A percentile compares a stretch with the other conserved stretches of the same genome.
Conservation (phyloP, 441 rosid genomes). For the Gossypium armourianum region DNA sequence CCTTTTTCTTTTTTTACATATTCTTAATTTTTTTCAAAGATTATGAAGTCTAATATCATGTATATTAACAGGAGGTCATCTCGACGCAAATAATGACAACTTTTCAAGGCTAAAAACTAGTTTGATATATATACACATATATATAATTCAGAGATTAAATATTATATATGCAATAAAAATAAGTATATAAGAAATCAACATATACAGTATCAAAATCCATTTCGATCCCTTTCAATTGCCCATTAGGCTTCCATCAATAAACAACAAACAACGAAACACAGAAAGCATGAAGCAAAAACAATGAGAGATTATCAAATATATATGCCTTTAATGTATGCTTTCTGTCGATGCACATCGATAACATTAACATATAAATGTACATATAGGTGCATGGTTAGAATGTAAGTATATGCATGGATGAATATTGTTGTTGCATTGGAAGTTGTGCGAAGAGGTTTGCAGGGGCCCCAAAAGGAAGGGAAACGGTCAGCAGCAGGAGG, state of each 20-base stretch:
- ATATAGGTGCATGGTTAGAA: neutral
- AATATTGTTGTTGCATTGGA: neutral
- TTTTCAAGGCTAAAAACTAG: neutral
- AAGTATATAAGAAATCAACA: neutral
- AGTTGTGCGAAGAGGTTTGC: neutral
- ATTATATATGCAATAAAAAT: neutral
- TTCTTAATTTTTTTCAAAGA: neutral
- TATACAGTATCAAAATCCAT: neutral
- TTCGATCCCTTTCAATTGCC: neutral
- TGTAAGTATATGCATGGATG: neutral
- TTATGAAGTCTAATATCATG: neutral
- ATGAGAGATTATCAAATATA: neutral
- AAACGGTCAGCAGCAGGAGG: neutral
- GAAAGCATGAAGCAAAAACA: neutral
- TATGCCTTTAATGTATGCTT: neutral
- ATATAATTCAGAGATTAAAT: neutral
- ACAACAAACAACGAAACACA: neutral
- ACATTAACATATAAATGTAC: neutral
- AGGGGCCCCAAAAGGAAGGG: slow-evolving; percentile 1
- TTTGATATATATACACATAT: neutral
- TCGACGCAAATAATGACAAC: neutral
- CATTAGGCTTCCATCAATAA: no score
- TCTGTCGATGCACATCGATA: neutral
- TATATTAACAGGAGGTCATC: neutral
- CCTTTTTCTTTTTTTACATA: neutral